Base-by-base conservation (phyloP, 257 asterid genomes). In the Solanum bulbocastanum region DNA sequence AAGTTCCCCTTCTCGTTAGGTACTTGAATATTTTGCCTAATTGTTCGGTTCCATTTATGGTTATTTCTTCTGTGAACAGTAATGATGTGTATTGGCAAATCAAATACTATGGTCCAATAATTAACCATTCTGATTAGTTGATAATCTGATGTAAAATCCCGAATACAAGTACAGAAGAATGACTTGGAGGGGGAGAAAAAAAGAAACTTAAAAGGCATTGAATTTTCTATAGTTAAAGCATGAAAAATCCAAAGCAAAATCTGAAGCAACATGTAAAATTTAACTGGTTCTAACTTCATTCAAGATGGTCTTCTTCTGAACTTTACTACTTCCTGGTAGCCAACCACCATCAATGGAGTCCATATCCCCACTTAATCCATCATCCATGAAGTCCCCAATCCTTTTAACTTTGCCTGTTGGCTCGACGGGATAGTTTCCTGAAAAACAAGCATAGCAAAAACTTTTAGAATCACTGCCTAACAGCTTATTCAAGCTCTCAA, bases 311-410 rank as follows among this genome's bases (percentile, higher is more conserved):
- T 46, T 81, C 40, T 49, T 81, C 40, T 49, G 68, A 30, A 81
- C 69, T 23, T 25, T 81, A 81, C 68, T 81, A 18, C 44, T 46
- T 46, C 68, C 85, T 46, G 85, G 87, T 84, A 94, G 89, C 97
- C 95, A 95, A 15, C 96, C 98, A 56, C 93, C 96, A 86, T 93
- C 96, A 18, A 95, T 92, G 20, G 93, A 83, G 68, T 89, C 96
- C 90, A 79, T 76, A 85, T 90, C 92, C 33, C 98, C 98, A 90
- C 90, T 95, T 94, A 96, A 92, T 40, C 98, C 98, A 91, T 97
- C 98, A 79, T 95, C 98, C 71, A 97, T 86, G 83, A 93, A 95
- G 84, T 95, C 98, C 25, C 98, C 99, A 49, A 94, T 93, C 88
- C 94, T 94, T 90, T 96, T 95, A 92, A 95, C 98, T 39, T 93